These are phyloP conservation scores for Melaleuca quinquenervia DNA, from an alignment of 345 rosid species.

Conservation along the genomic window DNA sequence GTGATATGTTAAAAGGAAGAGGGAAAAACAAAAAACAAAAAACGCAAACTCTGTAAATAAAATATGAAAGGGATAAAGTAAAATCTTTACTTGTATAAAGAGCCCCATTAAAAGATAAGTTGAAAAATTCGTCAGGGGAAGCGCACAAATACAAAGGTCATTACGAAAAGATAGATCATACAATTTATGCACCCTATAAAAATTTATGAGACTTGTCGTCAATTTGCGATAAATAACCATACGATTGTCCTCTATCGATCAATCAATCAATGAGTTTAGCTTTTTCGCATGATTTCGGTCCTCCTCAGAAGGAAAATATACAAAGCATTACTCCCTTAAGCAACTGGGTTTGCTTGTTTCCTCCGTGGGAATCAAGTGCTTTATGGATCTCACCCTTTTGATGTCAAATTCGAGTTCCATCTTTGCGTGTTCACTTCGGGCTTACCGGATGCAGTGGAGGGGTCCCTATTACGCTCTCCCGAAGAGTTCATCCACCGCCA, in stretches of 20 bases:
- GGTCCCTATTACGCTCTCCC: neutral
- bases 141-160: fast-evolving
- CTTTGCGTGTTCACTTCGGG: neutral
- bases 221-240: neutral
- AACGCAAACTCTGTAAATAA: neutral
- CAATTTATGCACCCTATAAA: no score
- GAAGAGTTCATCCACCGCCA: neutral
- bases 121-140: fast-evolving
- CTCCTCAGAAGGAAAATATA: neutral
- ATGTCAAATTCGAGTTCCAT: neutral
- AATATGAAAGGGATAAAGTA: neutral
- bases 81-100: neutral
- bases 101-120: neutral
- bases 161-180: fast-evolving
- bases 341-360: neutral
- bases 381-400: fast-evolving
- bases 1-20: neutral
- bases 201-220: neutral
- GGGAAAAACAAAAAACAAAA: no score
- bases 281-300: neutral
- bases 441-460: neutral
- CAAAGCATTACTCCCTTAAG: neutral
- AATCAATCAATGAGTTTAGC: neutral
- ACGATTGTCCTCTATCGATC: neutral
- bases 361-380: neutral